Evolutionary conservation across 495 filamentous ascomycete species (phyloP).

Genomic region (Penicillium simplicissimum): DNA sequence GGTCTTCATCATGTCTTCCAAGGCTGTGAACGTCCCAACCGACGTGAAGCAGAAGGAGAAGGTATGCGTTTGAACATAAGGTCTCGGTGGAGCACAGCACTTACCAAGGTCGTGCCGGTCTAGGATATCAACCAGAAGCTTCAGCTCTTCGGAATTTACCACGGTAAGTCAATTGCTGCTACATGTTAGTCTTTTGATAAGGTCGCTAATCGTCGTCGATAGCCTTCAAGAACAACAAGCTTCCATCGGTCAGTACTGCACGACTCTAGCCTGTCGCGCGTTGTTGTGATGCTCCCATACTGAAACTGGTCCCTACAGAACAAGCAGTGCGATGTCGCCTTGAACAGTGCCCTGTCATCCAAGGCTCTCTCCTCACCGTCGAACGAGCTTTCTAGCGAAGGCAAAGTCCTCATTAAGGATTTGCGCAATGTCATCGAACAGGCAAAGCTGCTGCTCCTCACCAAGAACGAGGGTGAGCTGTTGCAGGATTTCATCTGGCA

Average conservation of each 20-base stretch:
- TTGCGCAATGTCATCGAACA: conserved; percentile 81
- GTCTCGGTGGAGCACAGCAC: neutral
- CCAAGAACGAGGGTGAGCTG: conserved; percentile 93
- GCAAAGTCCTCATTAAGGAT: conserved; percentile 72
- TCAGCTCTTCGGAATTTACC: conserved; percentile 89
- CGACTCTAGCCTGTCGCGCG: neutral
- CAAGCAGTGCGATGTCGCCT: conserved; percentile 90
- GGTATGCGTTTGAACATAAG: conserved; percentile 26
- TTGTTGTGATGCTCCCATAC: neutral
- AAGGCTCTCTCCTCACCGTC: conserved; percentile 69
- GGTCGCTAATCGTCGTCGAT: conserved; percentile 8
- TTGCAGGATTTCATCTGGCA: conserved; percentile 97
- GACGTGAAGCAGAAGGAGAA: conserved; percentile 60
- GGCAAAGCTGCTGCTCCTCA: conserved; percentile 83
- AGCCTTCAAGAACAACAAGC: conserved; percentile 89
- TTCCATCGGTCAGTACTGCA: conserved; percentile 72
- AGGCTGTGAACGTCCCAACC: conserved; percentile 63
- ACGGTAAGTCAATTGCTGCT: conserved; percentile 50
- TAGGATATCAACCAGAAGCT: conserved; percentile 89
- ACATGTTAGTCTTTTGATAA: neutral
- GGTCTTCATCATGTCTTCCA: conserved; percentile 40
- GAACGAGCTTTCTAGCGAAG: conserved; percentile 77
- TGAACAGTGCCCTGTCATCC: conserved; percentile 79
- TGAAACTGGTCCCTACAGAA: conserved; percentile 51
- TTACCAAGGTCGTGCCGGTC: conserved; percentile 19